Evolutionary conservation across 352 stramenopile genomes (phyloP), one percentile per base, ranked within the genome.

Genomic region (Thalassiosira hispida): DNA sequence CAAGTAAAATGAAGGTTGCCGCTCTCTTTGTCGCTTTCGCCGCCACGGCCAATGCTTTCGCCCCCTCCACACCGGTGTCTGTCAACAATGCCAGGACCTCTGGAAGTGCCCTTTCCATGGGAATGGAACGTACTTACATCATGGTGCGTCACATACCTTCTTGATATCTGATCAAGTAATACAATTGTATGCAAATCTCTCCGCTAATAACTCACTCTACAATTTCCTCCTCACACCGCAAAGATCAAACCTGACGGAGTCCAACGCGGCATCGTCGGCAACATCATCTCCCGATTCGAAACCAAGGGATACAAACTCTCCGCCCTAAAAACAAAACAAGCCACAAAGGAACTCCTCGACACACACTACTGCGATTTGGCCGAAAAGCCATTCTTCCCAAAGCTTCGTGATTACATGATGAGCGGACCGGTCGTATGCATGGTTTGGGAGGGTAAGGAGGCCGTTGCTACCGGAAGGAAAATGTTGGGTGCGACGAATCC

Each of bases 401-500:
- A 81, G 29, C 75, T 94, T 44, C 81, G 74, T 51, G 87, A 94
- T 64, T 93, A 93, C 93, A 93, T 94, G 87, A 79, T 92, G 38
- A 81, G 47, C 73, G 93, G 93, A 61, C 96, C 95, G 25, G 95
- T 98, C 22, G 89, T 96, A 35, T 95, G 90, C 79, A 98, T 98
- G 95, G 92, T 98, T 60, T 98, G 96, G 96, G 96, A 98, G 87
- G 96, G 96, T 79, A 93, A 93, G 40, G 95, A 98, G 85, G 97
- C 96, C 35, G 96, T 99, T 61, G 90, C 90, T 25, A 97, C 95
- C 56, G 97, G 96, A 74, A 92, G 97, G 74, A 97, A 97, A 81
- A 98, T 99, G 96, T 89, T 99, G 23, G 97, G 97, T 63, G 96
- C 95, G 61, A 99, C 97, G 72, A 98, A 98, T 87, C 97, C 97